Evolutionary conservation across 1,284 basidiomycete genomes (phyloP), one percentile per base, ranked within the genome.

Genomic region (Cryptococcus depauperatus): DNA sequence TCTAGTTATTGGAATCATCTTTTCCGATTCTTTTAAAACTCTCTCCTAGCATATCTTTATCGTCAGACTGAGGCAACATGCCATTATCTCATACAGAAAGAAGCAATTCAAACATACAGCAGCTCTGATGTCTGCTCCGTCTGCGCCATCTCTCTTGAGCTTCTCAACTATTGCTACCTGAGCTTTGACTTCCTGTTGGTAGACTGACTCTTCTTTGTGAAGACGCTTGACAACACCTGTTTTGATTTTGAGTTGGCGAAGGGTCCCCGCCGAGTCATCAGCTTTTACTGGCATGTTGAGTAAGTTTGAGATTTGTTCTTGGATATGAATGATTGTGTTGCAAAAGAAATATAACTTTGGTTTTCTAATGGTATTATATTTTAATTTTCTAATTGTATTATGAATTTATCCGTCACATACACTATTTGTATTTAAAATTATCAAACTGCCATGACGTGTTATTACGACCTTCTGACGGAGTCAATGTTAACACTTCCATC

Each of bases 41-140:
- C 78, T 79, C 56, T 73, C 79, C 86, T 89, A 63, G 3, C 22
- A 18, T 39, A 18, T 18, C 13, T 28, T 19, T 44, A 18, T 13
- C 4, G 21, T 22, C 21, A 16, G 14, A 18, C 13, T 34, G n/a
- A 11, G 18, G 13, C 33, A 26, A 23, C 21, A 2, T 37, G 16
- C 3, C 16, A 39, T 32, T 18, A 26, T n/a, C n/a, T n/a, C n/a
- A n/a, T n/a, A n/a, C n/a, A 13, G 8, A 38, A 1, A 34, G 14
- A 47, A 32, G 16, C 14, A 30, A 13, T 37, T 18, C 4, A 21
- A n/a, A 75, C 84, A 62, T 65, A 88, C 88, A 55, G 79, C 80
- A 68, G 84, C 86, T 66, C 82, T 82, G 62, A 88, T 75, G 55
- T 87, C 82, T 77, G 84, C 88, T 33, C 81, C 82, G 55, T 89